phyloP scores from a whole-genome alignment of 225 moss, liverwort and hornwort species.

The Polytrichum formosum region DNA sequence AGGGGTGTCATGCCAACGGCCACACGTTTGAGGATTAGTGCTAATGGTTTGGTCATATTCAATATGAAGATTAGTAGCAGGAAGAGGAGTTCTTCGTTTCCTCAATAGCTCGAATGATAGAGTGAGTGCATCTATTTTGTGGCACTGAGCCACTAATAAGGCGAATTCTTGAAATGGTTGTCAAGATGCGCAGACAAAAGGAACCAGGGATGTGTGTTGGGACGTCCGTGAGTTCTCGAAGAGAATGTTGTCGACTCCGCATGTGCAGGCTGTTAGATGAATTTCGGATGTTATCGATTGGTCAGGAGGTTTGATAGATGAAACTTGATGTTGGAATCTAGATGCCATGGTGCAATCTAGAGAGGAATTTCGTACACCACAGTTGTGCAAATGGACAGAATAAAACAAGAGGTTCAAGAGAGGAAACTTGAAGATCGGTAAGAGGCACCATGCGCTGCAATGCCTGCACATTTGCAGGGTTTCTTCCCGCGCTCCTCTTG shows the following conservation, averaged over 20 bases:
- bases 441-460: slow-evolving; percentile 64
- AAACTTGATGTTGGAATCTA: neutral
- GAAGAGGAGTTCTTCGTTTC: neutral
- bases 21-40: neutral
- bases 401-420: slow-evolving; percentile 34
- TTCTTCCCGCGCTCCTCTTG: slow-evolving; percentile 48
- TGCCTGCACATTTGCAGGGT: slow-evolving; percentile 64
- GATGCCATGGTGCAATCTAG: neutral
- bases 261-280: slow-evolving; percentile 14
- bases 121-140: slow-evolving; percentile 11
- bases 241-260: slow-evolving; percentile 3
- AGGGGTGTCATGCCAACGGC: neutral
- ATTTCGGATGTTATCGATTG: slow-evolving; percentile 8
- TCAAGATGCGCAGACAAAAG: slow-evolving; percentile 5
- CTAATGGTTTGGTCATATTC: neutral
- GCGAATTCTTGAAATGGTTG: slow-evolving; percentile 9
- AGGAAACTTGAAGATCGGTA: slow-evolving; percentile 47
- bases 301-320: slow-evolving; percentile 2
- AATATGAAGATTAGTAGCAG: neutral
- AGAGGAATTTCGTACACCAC: slow-evolving; percentile 4
- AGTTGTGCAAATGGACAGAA: slow-evolving; percentile 44
- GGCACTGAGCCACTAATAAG: slow-evolving; percentile 5
- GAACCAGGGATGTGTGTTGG: slow-evolving; percentile 13
- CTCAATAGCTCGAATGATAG: slow-evolving; percentile 1
- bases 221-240: slow-evolving; percentile 4